Evolutionary conservation across 352 stramenopile species (phyloP).

Genomic region (Pythium coloratum): DNA sequence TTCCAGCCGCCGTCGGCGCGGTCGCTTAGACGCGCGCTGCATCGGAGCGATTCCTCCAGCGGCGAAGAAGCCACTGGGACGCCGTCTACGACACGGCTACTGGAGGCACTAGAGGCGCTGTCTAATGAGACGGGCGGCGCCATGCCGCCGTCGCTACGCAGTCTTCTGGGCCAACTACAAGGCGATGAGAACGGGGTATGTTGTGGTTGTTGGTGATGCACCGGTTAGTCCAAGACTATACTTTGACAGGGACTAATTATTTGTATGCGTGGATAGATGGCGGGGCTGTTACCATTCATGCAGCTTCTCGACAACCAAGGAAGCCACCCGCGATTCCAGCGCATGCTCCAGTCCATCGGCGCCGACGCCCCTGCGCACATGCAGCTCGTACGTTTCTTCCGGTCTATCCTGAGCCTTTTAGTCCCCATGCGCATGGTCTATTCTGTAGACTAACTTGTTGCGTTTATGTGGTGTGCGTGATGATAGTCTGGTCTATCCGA

Average conservation of each 20-base stretch:
- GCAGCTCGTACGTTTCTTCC: slow-evolving; percentile 40
- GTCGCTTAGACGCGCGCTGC: slow-evolving; percentile 8
- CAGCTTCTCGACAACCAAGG: slow-evolving; percentile 41
- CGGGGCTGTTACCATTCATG: slow-evolving; percentile 52
- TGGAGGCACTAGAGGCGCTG: slow-evolving; percentile 59
- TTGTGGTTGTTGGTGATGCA: background rate
- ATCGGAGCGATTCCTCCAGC: slow-evolving; percentile 10
- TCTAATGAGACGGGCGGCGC: slow-evolving; percentile 34
- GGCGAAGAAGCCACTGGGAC: background rate
- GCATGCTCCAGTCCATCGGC: slow-evolving; percentile 43
- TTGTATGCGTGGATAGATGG: slow-evolving; percentile 26
- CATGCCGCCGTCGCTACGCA: slow-evolving; percentile 46
- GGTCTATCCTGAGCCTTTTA: background rate
- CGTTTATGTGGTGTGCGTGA: background rate
- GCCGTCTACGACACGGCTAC: slow-evolving; percentile 34
- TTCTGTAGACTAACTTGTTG: background rate
- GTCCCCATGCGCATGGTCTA: background rate
- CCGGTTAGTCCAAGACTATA: no score
- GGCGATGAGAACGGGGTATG: slow-evolving; percentile 21
- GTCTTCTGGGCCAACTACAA: slow-evolving; percentile 30
- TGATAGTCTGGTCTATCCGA: slow-evolving; percentile 47
- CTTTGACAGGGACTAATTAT: no score
- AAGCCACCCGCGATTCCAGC: slow-evolving; percentile 40
- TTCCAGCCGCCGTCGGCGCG: slow-evolving; percentile 1
- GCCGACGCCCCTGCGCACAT: slow-evolving; percentile 32